phyloP scores from a whole-genome alignment of 306 rosid genomes.

The Casuarina cunninghamiana region DNA sequence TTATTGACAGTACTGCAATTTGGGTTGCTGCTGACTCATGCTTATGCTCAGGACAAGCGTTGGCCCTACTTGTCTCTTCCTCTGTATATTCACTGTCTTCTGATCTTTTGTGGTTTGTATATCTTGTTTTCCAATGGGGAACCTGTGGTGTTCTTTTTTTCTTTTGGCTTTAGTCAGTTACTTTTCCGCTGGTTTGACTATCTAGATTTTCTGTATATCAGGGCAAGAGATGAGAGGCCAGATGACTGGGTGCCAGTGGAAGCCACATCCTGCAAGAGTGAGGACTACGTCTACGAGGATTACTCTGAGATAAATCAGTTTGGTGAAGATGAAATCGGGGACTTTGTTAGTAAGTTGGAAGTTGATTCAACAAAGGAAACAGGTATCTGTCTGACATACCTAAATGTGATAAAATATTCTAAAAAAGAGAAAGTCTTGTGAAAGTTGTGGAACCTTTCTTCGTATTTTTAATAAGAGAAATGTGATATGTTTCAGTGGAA shows the following conservation, averaged over 20 bases:
- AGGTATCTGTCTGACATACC: conserved; percentile 43
- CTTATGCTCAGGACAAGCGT: conserved; percentile 95
- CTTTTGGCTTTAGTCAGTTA: conserved; percentile 1
- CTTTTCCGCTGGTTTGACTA: conserved; percentile 18
- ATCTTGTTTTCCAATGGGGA: conserved; percentile 3
- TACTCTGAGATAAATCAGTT: conserved; percentile 34
- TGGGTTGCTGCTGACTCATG: conserved; percentile 81
- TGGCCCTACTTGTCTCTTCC: conserved; percentile 92
- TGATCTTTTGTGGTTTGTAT: conserved; percentile 4
- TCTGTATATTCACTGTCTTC: conserved; percentile 48
- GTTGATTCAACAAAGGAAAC: conserved; percentile 49
- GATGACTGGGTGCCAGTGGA: conserved; percentile 93
- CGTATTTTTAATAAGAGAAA: not conserved
- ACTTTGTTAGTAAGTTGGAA: conserved; percentile 56
- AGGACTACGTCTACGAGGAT: conserved; percentile 16
- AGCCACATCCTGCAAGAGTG: conserved; percentile 29
- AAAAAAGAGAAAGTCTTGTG: not conserved
- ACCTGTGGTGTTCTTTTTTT: conserved; percentile 13
- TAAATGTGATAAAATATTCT: conserved; percentile 18
- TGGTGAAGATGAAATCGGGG: conserved; percentile 37
- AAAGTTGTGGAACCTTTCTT: not conserved
- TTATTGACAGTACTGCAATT: conserved; percentile 80
- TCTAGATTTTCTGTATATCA: conserved; percentile 36
- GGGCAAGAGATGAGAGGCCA: conserved; percentile 84
- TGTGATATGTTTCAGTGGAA: not conserved